phyloP scores from a whole-genome alignment of 208 protist species.

The Crithidia expoeki region DNA sequence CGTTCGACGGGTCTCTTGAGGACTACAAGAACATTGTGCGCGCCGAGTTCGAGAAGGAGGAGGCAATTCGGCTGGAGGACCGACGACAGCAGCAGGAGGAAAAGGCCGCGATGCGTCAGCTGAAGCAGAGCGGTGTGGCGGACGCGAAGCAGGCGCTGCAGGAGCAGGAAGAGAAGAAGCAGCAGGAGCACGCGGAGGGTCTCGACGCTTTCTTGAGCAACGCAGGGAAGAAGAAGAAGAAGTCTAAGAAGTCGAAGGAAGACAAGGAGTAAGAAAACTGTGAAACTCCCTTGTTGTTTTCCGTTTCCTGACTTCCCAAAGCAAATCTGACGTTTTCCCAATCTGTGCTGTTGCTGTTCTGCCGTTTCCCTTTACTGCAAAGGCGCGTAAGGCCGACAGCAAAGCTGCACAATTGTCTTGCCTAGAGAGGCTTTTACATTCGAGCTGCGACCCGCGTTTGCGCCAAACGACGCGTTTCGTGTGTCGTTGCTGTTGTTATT shows the following conservation, averaged over 20 bases:
- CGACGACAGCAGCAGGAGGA: conserved; percentile 50
- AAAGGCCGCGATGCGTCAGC: conserved; percentile 55
- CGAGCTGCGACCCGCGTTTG: neutral
- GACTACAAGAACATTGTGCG: conserved; percentile 89
- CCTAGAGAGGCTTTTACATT: neutral
- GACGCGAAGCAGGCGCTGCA: conserved; percentile 51
- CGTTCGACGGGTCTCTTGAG: conserved; percentile 79
- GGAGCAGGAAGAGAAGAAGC: conserved; percentile 41
- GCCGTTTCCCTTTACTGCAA: conserved; percentile 5
- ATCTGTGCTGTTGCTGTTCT: too few species aligned
- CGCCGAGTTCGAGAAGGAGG: conserved; percentile 70
- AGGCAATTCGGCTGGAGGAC: conserved; percentile 53
- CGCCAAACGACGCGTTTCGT: neutral
- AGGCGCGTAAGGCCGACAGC: neutral
- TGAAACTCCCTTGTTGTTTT: neutral
- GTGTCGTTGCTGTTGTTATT: too few species aligned
- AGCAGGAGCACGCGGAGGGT: conserved; percentile 28
- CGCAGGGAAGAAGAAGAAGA: conserved; percentile 65
- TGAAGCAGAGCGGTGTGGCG: conserved; percentile 49
- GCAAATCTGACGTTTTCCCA: too few species aligned
- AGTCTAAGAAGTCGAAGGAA: conserved; percentile 46
- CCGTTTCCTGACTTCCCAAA: too few species aligned
- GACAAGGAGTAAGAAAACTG: conserved; percentile 10
- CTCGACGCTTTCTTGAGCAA: conserved; percentile 48
- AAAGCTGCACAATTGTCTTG: neutral